phyloP scores from a whole-genome alignment of 495 filamentous ascomycete genomes.

The Bryoglossum gracile region DNA sequence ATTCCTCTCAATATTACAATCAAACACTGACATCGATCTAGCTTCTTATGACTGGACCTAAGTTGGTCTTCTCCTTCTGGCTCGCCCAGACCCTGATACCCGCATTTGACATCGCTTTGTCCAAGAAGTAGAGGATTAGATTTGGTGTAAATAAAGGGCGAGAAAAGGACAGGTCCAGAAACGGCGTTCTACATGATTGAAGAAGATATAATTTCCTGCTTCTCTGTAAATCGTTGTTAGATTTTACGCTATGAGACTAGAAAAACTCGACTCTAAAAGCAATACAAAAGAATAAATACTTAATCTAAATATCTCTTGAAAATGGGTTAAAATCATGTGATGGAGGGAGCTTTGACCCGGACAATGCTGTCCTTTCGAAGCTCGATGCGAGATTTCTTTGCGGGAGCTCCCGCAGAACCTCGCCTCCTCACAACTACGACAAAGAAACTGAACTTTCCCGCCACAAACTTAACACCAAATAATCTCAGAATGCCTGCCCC shows the following conservation, averaged over 20 bases:
- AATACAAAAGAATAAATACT: no score
- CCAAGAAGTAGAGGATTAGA: slow-evolving; percentile 17
- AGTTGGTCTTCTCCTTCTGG: slow-evolving; percentile 99
- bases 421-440: not conserved
- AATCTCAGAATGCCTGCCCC: slow-evolving; percentile 38
- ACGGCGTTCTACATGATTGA: slow-evolving; percentile 13
- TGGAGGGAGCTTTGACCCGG: no score
- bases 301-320: not conserved
- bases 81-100: slow-evolving; percentile 88
- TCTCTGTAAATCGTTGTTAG: slow-evolving; percentile 13
- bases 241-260: not conserved
- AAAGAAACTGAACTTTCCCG: not conserved
- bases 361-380: no score
- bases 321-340: slow-evolving; percentile 9
- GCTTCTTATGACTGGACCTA: slow-evolving; percentile 96
- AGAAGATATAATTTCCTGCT: slow-evolving; percentile 14
- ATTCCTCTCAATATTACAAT: not conserved
- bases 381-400: not conserved
- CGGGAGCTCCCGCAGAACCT: slow-evolving; percentile 2
- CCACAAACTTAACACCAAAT: not conserved
- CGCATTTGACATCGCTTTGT: slow-evolving; percentile 41
- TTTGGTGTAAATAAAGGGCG: not conserved
- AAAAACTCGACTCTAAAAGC: slow-evolving; percentile 17
- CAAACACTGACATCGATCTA: slow-evolving; percentile 23
- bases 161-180: slow-evolving; percentile 1